Base-by-base conservation (phyloP, 371 early-diverging fungal genomes). In the Blakeslea trispora region DNA sequence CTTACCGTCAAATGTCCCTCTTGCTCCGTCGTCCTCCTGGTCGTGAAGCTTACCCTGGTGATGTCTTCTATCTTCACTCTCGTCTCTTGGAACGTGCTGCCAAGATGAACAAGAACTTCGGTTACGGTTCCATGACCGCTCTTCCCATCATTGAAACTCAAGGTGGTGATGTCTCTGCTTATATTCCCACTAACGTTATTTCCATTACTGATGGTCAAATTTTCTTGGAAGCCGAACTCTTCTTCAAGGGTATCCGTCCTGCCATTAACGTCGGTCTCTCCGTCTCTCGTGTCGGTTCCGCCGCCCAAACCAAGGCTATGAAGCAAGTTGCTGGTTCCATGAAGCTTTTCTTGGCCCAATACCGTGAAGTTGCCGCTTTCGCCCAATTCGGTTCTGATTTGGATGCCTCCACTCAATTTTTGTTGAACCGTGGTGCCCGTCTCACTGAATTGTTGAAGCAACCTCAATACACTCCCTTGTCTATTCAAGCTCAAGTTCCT, bases 251-350 rank as follows among this genome's bases (percentile, higher is more conserved):
- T 90, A 82, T 95, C 65, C 92, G 97, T 71, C 97, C 97, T 59
- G 97, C 97, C 68, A 96, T 96, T 77, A 96, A 96, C 86, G 96
- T 96, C 80, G 97, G 97, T 95, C 85, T 96, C 55, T 94, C 95
- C 77, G 97, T 96, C 71, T 94, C 95, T 72, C 93, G 97, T 89
- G 96, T 96, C 86, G 97, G 97, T 69, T 94, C 95, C 68, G 94
- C 96, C 68, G 97, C 97, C 59, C 97, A 96, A 84, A 92, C 94
- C 81, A 94, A 95, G 87, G 96, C 97, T 66, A 96, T 96, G 97
- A 93, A 93, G 85, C 95, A 96, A 83, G 96, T 96, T 64, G 96
- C 96, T 64, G 97, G 97, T 74, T 95, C 96, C 72, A 85, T 96
- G 69, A 96, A 96, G 88, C 91, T 96, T 68, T 95, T 91, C 91